Percentiles rank a stretch among this genome's conserved stretches.
phyloP scores from a whole-genome alignment of 2,329 filamentous ascomycete genomes.

The Aspergillus fructus region DNA sequence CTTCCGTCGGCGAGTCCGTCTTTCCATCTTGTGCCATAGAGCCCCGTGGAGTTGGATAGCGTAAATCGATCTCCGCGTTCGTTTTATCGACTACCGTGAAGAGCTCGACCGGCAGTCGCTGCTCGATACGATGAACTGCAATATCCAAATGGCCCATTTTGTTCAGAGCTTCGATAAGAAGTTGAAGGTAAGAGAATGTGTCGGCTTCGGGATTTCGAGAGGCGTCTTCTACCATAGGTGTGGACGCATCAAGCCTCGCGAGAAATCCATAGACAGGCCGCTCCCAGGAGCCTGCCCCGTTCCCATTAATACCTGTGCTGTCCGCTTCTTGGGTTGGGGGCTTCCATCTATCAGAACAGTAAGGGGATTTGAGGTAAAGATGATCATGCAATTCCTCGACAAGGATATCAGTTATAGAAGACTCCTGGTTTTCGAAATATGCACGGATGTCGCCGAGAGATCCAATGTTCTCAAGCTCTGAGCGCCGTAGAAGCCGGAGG shows the following conservation, averaged over 20 bases:
- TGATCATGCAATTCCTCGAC: constrained; percentile 98
- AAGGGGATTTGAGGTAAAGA: constrained; percentile 94
- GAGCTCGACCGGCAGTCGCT: constrained; percentile 87
- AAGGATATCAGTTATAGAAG: constrained; percentile 85
- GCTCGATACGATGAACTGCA: constrained; percentile 86
- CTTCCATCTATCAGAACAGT: constrained; percentile 96
- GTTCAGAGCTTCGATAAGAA: constrained; percentile 86
- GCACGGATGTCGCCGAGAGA: constrained; percentile 80
- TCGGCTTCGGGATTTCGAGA: constrained; percentile 93
- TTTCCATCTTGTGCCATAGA: constrained; percentile 48
- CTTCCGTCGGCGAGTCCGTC: constrained; percentile 62
- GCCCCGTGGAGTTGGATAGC: constrained; percentile 73
- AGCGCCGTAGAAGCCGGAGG: constrained; percentile 76
- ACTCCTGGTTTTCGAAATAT: constrained; percentile 92
- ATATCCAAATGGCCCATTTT: constrained; percentile 82
- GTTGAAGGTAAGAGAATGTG: constrained; percentile 87
- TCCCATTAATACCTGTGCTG: constrained; percentile 23
- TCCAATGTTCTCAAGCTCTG: constrained; percentile 87
- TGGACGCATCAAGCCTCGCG: constrained; percentile 55
- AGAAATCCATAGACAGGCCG: constrained; percentile 58
- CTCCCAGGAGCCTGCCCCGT: constrained; percentile 47
- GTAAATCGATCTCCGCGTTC: constrained; percentile 87
- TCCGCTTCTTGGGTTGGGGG: constrained; percentile 53
- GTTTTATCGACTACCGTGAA: constrained; percentile 94
- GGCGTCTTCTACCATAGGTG: constrained; percentile 74